phyloP scores from a whole-genome alignment of 257 asterid species.

The Knoxia roxburghii region DNA sequence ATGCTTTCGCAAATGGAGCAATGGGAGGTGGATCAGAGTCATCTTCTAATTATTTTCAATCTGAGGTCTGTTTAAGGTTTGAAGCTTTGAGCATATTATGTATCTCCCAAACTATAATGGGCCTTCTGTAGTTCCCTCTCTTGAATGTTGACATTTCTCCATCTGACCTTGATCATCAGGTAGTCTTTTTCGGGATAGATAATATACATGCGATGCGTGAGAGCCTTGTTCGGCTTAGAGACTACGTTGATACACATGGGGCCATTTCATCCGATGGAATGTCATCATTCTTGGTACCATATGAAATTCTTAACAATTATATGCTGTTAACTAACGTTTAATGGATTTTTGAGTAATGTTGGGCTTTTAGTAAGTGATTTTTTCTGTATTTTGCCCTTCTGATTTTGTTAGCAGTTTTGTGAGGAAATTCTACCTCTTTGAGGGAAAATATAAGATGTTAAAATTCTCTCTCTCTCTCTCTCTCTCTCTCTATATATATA shows the following conservation, averaged over 20 bases:
- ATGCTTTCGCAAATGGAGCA: conserved; percentile 99
- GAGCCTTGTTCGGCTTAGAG: conserved; percentile 85
- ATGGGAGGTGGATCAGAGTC: conserved; percentile 99
- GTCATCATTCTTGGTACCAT: conserved; percentile 82
- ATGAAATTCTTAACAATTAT: conserved; percentile 13
- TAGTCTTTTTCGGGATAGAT: conserved; percentile 96
- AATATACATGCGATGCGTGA: conserved; percentile 98
- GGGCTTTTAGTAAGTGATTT: neutral
- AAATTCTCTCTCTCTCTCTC: neutral
- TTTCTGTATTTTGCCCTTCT: neutral
- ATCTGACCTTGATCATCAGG: conserved; percentile 37
- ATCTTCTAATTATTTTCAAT: conserved; percentile 85
- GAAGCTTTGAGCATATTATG: neutral
- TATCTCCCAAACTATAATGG: neutral
- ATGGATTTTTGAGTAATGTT: neutral
- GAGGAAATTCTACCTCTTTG: neutral
- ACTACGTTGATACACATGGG: conserved; percentile 94
- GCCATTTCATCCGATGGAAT: conserved; percentile 90
- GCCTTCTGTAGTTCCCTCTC: neutral
- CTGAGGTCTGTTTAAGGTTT: conserved; percentile 67
- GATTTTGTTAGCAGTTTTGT: neutral
- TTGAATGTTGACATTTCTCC: conserved; percentile 12
- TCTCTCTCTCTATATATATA: no score
- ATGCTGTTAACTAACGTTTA: neutral
- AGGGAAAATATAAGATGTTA: neutral